These are phyloP conservation scores for Aspergillus clavatus DNA, from an alignment of 2,329 filamentous ascomycete species.

Conservation along the genomic window DNA sequence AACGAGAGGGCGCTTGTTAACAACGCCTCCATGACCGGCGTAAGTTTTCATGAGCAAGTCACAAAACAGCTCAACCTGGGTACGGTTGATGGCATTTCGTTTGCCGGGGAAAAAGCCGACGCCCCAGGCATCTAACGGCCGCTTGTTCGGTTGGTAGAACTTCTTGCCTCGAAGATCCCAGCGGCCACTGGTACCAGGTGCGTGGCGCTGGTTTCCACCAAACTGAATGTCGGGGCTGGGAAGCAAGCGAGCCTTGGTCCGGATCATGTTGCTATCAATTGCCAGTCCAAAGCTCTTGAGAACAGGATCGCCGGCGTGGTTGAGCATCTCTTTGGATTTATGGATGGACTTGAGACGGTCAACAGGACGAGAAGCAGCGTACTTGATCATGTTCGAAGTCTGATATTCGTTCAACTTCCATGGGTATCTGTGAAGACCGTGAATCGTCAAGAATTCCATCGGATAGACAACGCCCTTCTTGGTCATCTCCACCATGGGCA, in stretches of 20 bases:
- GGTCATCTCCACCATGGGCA: constrained; percentile 58
- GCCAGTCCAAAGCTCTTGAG: constrained; percentile 69
- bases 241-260: constrained; percentile 66
- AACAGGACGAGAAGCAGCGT: constrained; percentile 73
- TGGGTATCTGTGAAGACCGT: constrained; percentile 53
- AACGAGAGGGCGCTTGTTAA: constrained; percentile 46
- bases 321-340: constrained; percentile 60
- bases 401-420: constrained; percentile 58
- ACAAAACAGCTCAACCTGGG: constrained; percentile 50
- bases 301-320: constrained; percentile 65
- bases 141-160: constrained; percentile 63
- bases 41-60: constrained; percentile 60
- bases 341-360: constrained; percentile 66
- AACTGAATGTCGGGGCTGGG: constrained; percentile 68
- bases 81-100: constrained; percentile 43
- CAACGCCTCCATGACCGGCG: constrained; percentile 55
- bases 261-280: constrained; percentile 61
- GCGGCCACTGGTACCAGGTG: constrained; percentile 64
- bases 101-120: constrained; percentile 62
- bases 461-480: constrained; percentile 52
- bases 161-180: constrained; percentile 85
- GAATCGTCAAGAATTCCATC: constrained; percentile 52
- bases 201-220: constrained; percentile 47
- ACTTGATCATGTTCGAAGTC: constrained; percentile 86
- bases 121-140: constrained; percentile 67